Evolutionary conservation across 345 rosid genomes (phyloP).

Genomic region (Raphanus sativus): DNA sequence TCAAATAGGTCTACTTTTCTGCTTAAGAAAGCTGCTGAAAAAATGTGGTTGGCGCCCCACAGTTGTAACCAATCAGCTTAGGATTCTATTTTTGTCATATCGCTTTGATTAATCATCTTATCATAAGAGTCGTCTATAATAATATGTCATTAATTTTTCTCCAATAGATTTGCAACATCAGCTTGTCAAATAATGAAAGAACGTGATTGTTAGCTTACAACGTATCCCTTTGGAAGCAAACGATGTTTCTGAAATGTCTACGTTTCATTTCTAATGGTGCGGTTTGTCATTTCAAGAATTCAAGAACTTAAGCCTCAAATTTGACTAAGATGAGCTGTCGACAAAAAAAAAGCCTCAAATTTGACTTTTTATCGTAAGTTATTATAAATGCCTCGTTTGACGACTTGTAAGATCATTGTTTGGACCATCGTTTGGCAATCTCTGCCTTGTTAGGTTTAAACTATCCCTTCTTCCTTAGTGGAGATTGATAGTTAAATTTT

Average conservation of each 20-base stretch:
- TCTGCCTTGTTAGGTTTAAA: not conserved
- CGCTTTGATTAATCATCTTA: constrained; percentile 10
- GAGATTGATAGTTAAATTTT: not conserved
- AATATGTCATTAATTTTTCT: not conserved
- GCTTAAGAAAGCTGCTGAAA: constrained; percentile 6
- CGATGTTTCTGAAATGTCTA: not conserved
- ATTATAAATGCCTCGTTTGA: not conserved
- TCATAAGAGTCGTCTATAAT: constrained; percentile 1
- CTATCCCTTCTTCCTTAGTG: not conserved
- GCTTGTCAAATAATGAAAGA: constrained; percentile 4
- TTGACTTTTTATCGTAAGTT: not conserved
- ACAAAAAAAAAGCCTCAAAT: not conserved
- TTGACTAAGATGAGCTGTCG: too few species aligned
- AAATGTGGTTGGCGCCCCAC: constrained; percentile 1
- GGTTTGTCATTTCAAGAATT: not conserved
- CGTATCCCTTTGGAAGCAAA: not conserved
- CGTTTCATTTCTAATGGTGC: not conserved
- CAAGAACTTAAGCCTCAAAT: not conserved
- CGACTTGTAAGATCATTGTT: not conserved
- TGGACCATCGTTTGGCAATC: not conserved
- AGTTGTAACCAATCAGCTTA: constrained; percentile 17
- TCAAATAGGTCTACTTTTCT: constrained; percentile 1
- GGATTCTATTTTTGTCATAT: constrained; percentile 26
- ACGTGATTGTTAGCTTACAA: constrained; percentile 5
- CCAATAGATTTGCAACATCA: constrained; percentile 14